Conservation (phyloP, 108 stramenopile species). For the Mediolabrus comicus region DNA sequence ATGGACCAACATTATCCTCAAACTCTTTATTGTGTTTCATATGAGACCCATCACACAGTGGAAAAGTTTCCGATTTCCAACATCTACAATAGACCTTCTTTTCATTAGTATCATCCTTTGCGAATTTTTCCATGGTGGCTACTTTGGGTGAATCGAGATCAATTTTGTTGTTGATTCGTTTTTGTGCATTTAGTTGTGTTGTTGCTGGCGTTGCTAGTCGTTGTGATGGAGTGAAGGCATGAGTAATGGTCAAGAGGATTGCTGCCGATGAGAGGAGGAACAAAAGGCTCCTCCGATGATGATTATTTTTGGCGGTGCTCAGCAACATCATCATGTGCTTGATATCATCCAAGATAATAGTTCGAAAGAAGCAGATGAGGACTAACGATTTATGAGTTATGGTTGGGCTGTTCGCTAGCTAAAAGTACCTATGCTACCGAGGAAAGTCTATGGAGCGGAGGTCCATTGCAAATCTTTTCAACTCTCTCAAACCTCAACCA, state of each 20-base stretch:
- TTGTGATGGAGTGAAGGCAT: neutral
- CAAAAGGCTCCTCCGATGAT: too few relatives aligned
- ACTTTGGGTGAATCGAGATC: constrained; percentile 55
- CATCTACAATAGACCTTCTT: constrained; percentile 76
- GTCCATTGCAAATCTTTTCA: too few relatives aligned
- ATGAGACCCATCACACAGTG: constrained; percentile 77
- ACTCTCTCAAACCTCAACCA: too few relatives aligned
- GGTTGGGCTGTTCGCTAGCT: too few relatives aligned
- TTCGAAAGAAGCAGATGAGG: too few relatives aligned
- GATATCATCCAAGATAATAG: too few relatives aligned
- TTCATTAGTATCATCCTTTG: constrained; percentile 33
- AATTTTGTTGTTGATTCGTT: constrained; percentile 54
- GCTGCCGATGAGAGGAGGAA: neutral
- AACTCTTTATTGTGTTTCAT: constrained; percentile 70
- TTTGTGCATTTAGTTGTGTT: neutral
- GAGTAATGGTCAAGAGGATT: too few relatives aligned
- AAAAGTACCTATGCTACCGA: too few relatives aligned
- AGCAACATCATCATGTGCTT: too few relatives aligned
- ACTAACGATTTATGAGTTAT: too few relatives aligned
- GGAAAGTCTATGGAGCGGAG: too few relatives aligned
- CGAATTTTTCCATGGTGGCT: constrained; percentile 32
- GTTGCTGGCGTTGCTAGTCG: neutral
- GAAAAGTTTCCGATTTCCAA: constrained; percentile 83
- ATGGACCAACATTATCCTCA: constrained; percentile 87
- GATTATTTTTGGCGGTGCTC: too few relatives aligned